Conservation (phyloP, 192 early-diverging fungal species). For the Linnemannia zychae region DNA sequence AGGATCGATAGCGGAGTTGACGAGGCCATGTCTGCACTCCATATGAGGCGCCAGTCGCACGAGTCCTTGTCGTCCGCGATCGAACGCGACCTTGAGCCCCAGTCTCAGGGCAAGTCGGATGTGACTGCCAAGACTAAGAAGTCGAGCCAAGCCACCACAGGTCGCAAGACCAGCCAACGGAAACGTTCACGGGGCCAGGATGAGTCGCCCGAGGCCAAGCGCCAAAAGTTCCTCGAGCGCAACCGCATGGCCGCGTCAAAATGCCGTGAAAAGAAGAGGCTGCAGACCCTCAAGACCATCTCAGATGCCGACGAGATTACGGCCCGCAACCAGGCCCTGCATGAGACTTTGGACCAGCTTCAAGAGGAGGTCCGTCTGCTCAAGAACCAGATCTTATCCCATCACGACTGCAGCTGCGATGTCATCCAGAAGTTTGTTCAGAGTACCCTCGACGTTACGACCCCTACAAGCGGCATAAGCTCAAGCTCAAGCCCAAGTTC, state of each 20-base stretch:
- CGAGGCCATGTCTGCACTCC: slow-evolving; percentile 11
- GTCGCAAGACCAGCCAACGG: slow-evolving; percentile 17
- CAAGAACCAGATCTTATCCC: slow-evolving; percentile 46
- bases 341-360: slow-evolving; percentile 26
- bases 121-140: slow-evolving; percentile 16
- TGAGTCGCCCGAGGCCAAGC: slow-evolving; percentile 42
- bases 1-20: neutral
- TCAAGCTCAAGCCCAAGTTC: no score
- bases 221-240: slow-evolving; percentile 54
- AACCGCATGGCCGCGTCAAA: slow-evolving; percentile 55
- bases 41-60: slow-evolving; percentile 20
- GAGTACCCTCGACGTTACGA: slow-evolving; percentile 20
- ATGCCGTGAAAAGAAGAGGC: slow-evolving; percentile 52
- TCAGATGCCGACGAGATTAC: slow-evolving; percentile 46
- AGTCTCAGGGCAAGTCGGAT: slow-evolving; percentile 1
- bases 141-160: neutral
- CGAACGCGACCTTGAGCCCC: neutral
- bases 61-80: neutral
- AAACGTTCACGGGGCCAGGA: slow-evolving; percentile 22
- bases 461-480: neutral
- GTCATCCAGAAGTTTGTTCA: slow-evolving; percentile 51
- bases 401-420: slow-evolving; percentile 46
- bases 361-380: slow-evolving; percentile 45
- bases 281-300: slow-evolving; percentile 51
- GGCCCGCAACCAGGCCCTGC: slow-evolving; percentile 37